phyloP scores from a whole-genome alignment of 129 eudicot genomes.

The sunflower (Helianthus annuus) region HanXRQr2.0-SUNRISE NC_035440.2:28301643-28302142 shows the following conservation, averaged over 20 bases:
- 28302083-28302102: conserved; percentile 37
- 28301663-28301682: conserved; percentile 19
- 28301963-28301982: not conserved
- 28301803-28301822: conserved; percentile 28
- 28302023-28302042: conserved; percentile 20
- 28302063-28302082: conserved; percentile 6
- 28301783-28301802: conserved; percentile 16
- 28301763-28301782: conserved; percentile 8
- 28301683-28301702: conserved; percentile 20
- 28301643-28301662: conserved; percentile 6
- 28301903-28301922: conserved; percentile 19
- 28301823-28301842: conserved; percentile 35
- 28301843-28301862: conserved; percentile 30
- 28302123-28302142: conserved; percentile 35
- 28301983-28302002: not conserved
- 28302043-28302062: conserved; percentile 7
- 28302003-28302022: conserved; percentile 27
- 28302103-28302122: conserved; percentile 35
- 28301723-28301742: conserved; percentile 30
- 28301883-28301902: conserved; percentile 18
- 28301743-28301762: conserved; percentile 33
- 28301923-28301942: conserved; percentile 28
- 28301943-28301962: conserved; percentile 24
- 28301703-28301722: conserved; percentile 12
- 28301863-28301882: conserved; percentile 12